These are phyloP conservation scores for Flaveria trinervia DNA, from an alignment of 129 eudicot genomes.

Conservation along the genomic window DNA sequence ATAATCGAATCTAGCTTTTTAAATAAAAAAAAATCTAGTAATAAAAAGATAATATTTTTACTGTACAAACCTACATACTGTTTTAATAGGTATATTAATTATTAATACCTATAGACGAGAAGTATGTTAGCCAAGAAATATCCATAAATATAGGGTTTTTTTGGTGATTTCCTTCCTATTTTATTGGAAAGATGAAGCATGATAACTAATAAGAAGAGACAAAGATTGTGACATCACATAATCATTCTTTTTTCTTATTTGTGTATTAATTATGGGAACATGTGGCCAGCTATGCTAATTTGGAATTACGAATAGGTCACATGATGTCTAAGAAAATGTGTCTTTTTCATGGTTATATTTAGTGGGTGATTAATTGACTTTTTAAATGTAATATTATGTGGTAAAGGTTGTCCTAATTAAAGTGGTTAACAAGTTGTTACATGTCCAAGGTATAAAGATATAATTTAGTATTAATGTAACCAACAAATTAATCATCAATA, in stretches of 20 bases:
- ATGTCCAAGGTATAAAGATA: too few relatives aligned
- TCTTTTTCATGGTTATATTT: conserved; percentile 31
- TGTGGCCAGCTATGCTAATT: conserved; percentile 50
- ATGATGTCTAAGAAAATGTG: not conserved
- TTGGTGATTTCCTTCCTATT: not conserved
- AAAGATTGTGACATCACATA: conserved; percentile 42
- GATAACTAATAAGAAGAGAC: conserved; percentile 32
- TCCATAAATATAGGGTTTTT: not conserved
- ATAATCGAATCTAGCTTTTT: too few relatives aligned
- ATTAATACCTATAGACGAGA: too few relatives aligned
- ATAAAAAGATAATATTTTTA: too few relatives aligned
- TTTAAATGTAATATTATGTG: not conserved
- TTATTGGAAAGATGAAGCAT: conserved; percentile 23
- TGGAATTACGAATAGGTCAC: not conserved
- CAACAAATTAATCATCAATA: too few relatives aligned
- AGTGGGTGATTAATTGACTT: conserved; percentile 36
- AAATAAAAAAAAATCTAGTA: too few relatives aligned
- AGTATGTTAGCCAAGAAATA: too few relatives aligned
- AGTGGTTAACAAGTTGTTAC: not conserved
- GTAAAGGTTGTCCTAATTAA: not conserved
- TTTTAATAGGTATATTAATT: too few relatives aligned
- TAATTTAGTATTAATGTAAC: too few relatives aligned
- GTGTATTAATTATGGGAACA: conserved; percentile 50
- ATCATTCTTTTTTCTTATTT: conserved; percentile 40
- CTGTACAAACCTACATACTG: too few relatives aligned